Evolutionary conservation across 2,329 filamentous ascomycete genomes (phyloP).

Genomic region (Erysiphe pulchra): DNA sequence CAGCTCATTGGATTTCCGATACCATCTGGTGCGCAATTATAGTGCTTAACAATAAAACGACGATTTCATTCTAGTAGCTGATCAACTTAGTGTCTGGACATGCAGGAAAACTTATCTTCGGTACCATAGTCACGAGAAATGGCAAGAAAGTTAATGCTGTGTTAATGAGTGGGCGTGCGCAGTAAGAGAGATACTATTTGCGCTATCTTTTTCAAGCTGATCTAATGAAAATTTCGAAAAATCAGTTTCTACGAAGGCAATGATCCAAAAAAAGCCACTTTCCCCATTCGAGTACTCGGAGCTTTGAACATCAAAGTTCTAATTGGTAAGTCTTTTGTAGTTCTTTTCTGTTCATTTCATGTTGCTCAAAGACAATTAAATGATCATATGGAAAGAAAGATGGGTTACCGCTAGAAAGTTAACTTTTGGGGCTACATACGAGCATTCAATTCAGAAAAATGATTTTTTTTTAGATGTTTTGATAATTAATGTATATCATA

Average conservation of each 20-base stretch:
- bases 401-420: too few species aligned
- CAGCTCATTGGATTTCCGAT: slow-evolving; percentile 5
- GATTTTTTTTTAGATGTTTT: not conserved
- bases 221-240: not conserved
- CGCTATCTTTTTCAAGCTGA: not conserved
- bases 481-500: slow-evolving; percentile 8
- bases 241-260: slow-evolving; percentile 39
- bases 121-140: slow-evolving; percentile 1
- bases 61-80: too few species aligned
- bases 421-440: too few species aligned
- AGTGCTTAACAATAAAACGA: too few species aligned
- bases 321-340: slow-evolving; percentile 6
- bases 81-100: slow-evolving; percentile 3
- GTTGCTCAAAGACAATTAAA: too few species aligned
- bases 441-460: too few species aligned
- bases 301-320: slow-evolving; percentile 32
- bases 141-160: slow-evolving; percentile 1
- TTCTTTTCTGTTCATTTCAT: not conserved
- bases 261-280: slow-evolving; percentile 33
- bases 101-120: slow-evolving; percentile 6
- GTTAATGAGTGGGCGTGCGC: slow-evolving; percentile 6
- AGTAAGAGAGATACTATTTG: slow-evolving; percentile 2
- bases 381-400: too few species aligned
- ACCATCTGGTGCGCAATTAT: slow-evolving; percentile 2
- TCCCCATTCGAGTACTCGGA: slow-evolving; percentile 38